These are phyloP conservation scores for Daldinia decipiens DNA, from an alignment of 495 filamentous ascomycete genomes.

Conservation along the genomic window DNA sequence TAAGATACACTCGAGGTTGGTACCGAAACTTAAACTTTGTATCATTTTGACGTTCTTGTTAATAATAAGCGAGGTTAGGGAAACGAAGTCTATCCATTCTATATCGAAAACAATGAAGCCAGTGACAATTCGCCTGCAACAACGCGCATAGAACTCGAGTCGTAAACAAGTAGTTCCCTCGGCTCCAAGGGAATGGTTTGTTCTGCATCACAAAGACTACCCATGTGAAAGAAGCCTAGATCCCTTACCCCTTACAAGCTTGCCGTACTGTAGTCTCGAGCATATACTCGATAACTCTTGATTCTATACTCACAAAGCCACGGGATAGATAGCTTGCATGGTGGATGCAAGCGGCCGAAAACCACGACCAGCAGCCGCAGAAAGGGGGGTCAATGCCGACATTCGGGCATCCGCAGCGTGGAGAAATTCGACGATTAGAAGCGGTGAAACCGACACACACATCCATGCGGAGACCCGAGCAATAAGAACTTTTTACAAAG, in stretches of 20 bases:
- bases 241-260: background rate
- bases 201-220: constrained; percentile 11
- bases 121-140: background rate
- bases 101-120: constrained; percentile 8
- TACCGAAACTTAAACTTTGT: constrained; percentile 28
- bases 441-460: constrained; percentile 28
- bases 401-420: constrained; percentile 33
- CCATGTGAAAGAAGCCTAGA: background rate
- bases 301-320: constrained; percentile 4
- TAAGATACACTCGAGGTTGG: constrained; percentile 24
- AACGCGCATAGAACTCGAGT: background rate
- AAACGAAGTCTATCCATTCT: constrained; percentile 13
- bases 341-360: constrained; percentile 22
- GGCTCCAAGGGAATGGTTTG: background rate
- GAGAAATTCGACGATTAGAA: constrained; percentile 31
- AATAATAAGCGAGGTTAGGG: background rate
- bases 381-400: constrained; percentile 27
- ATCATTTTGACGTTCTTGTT: constrained; percentile 11
- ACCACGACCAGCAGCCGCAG: constrained; percentile 12
- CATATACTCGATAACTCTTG: constrained; percentile 3
- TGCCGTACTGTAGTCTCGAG: background rate
- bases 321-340: constrained; percentile 13
- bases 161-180: background rate
- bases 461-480: constrained; percentile 15
- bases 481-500: constrained; percentile 11